Conservation (phyloP, 441 rosid species). For the Francoa sonchifolia region DNA sequence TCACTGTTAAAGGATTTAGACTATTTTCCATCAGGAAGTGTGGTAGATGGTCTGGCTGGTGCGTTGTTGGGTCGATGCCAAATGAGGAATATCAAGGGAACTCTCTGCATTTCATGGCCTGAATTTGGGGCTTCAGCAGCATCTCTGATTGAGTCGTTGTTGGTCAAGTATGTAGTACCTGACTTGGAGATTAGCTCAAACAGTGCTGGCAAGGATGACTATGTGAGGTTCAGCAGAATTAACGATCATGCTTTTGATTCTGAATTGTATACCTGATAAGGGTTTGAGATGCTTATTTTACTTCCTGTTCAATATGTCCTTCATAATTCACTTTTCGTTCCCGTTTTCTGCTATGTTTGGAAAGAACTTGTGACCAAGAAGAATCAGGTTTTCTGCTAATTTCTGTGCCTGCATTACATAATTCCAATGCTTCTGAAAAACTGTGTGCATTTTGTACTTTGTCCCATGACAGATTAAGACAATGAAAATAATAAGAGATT, state of each 20-base stretch:
- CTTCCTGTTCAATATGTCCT: background rate
- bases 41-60: constrained; percentile 78
- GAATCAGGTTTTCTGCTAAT: too few relatives aligned
- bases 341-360: too few relatives aligned
- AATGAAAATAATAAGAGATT: too few relatives aligned
- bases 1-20: constrained; percentile 38
- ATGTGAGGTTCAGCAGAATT: constrained; percentile 15
- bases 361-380: too few relatives aligned
- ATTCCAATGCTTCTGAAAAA: too few relatives aligned
- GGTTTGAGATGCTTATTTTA: constrained; percentile 5
- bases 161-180: constrained; percentile 37
- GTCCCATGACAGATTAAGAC: too few relatives aligned
- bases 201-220: constrained; percentile 25
- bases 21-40: constrained; percentile 84
- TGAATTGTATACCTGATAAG: constrained; percentile 46
- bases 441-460: too few relatives aligned
- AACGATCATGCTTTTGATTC: constrained; percentile 43
- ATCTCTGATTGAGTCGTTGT: constrained; percentile 33
- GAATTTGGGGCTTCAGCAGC: constrained; percentile 37
- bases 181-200: constrained; percentile 24
- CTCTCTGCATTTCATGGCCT: constrained; percentile 74
- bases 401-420: too few relatives aligned
- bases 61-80: constrained; percentile 68
- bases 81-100: constrained; percentile 56
- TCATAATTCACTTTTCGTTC: too few relatives aligned